Conservation (phyloP, 768 basidiomycete genomes). For the Calvatia gigantea region DNA sequence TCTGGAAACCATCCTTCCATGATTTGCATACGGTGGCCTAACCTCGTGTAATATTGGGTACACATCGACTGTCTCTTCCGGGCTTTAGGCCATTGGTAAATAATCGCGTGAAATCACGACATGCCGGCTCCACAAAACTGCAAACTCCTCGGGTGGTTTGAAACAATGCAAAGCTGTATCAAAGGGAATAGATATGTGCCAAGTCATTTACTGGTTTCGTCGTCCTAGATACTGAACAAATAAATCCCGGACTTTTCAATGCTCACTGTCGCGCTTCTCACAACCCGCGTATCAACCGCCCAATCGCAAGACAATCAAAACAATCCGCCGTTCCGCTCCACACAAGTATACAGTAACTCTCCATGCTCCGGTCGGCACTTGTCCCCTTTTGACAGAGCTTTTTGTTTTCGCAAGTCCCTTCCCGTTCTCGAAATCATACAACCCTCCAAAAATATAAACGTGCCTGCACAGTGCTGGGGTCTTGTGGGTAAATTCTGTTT, state of each 20-base stretch:
- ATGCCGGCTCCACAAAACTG: neutral
- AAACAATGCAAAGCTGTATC: neutral
- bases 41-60: no score
- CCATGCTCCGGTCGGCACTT: conserved; percentile 9
- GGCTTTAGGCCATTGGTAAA: no score
- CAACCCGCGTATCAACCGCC: neutral
- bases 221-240: no score
- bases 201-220: no score
- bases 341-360: neutral
- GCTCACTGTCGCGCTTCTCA: neutral
- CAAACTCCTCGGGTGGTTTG: conserved; percentile 6
- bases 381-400: conserved; percentile 8
- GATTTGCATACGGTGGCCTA: neutral
- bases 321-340: neutral
- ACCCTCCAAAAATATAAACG: neutral
- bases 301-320: neutral
- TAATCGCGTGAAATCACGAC: no score
- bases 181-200: no score
- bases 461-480: neutral
- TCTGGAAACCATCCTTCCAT: neutral
- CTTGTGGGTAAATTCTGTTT: conserved; percentile 2
- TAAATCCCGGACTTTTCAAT: neutral
- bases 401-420: conserved; percentile 5
- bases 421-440: neutral
- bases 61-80: no score